Percentiles rank a stretch among this genome's conserved stretches.
These are phyloP conservation scores for Xylaria arbuscula DNA, from an alignment of 2,329 filamentous ascomycete genomes.

Conservation along the genomic window DNA sequence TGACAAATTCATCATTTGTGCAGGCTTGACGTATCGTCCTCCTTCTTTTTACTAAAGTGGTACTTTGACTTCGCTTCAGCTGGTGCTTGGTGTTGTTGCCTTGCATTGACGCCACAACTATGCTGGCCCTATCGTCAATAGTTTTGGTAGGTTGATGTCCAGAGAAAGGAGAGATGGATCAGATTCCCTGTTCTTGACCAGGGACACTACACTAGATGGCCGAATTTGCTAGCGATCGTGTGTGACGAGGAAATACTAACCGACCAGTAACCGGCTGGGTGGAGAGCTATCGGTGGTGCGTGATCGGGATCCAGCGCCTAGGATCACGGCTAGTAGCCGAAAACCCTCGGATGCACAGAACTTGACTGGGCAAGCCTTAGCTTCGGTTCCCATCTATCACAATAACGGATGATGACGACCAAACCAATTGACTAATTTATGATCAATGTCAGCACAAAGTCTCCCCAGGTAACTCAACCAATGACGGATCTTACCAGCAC, in stretches of 20 bases:
- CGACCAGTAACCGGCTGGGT: neutral
- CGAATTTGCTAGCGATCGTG: neutral
- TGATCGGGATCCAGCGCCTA: slow-evolving; percentile 14
- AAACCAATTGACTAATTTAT: neutral
- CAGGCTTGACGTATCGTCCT: slow-evolving; percentile 18
- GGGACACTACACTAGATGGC: neutral
- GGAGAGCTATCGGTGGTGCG: slow-evolving; percentile 9
- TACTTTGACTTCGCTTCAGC: slow-evolving; percentile 22
- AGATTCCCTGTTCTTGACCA: neutral
- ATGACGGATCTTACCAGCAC: neutral
- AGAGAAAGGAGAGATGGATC: neutral
- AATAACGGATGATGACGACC: slow-evolving; percentile 7
- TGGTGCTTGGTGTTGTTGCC: slow-evolving; percentile 8
- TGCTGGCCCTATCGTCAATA: neutral
- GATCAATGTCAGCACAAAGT: neutral
- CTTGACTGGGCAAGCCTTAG: neutral
- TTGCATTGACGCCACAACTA: slow-evolving; percentile 16
- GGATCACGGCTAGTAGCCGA: slow-evolving; percentile 32
- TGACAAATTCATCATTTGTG: slow-evolving; percentile 33
- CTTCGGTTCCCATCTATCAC: slow-evolving; percentile 2
- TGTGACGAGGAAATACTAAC: neutral
- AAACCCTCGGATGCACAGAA: slow-evolving; percentile 8
- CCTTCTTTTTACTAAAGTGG: slow-evolving; percentile 31
- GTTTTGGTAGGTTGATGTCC: neutral
- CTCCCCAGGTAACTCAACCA: neutral